Evolutionary conservation across 2,329 filamentous ascomycete species (phyloP).

Genomic region (Fusarium sp.): DNA sequence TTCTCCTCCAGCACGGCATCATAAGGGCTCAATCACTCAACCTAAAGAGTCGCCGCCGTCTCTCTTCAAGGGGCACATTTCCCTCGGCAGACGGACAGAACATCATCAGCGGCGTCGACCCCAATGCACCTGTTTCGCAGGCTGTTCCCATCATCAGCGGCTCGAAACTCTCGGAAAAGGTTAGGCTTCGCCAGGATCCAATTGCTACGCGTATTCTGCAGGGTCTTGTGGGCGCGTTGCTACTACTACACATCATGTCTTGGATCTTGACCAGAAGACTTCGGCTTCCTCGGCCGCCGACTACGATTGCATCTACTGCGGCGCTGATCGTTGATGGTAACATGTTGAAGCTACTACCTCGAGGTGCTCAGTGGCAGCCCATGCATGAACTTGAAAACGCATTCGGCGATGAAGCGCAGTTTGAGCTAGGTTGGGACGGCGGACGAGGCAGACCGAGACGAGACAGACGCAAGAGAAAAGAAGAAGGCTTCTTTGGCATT

Average conservation of each 20-base stretch:
- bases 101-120: conserved; percentile 40
- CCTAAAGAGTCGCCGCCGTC: conserved; percentile 41
- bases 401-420: conserved; percentile 30
- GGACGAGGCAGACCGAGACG: conserved; percentile 15
- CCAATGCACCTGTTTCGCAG: conserved; percentile 37
- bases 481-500: conserved; percentile 38
- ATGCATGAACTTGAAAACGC: conserved; percentile 30
- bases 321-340: conserved; percentile 54
- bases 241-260: conserved; percentile 43
- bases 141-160: conserved; percentile 41
- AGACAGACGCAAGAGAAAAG: conserved; percentile 30
- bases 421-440: conserved; percentile 38
- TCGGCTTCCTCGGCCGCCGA: conserved; percentile 47
- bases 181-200: conserved; percentile 46
- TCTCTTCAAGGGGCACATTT: conserved; percentile 34
- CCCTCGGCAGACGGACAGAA: conserved; percentile 29
- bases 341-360: conserved; percentile 44
- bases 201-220: conserved; percentile 51
- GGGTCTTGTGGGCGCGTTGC: conserved; percentile 45
- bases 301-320: conserved; percentile 52
- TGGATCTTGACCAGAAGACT: conserved; percentile 46
- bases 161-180: conserved; percentile 21
- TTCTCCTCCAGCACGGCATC: conserved; percentile 52
- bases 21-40: conserved; percentile 52
- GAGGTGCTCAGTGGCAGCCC: conserved; percentile 43